Percentiles rank a stretch among this genome's conserved stretches.
Conservation (phyloP, 805 yeast genomes). For the Lachancea meyersii region DNA sequence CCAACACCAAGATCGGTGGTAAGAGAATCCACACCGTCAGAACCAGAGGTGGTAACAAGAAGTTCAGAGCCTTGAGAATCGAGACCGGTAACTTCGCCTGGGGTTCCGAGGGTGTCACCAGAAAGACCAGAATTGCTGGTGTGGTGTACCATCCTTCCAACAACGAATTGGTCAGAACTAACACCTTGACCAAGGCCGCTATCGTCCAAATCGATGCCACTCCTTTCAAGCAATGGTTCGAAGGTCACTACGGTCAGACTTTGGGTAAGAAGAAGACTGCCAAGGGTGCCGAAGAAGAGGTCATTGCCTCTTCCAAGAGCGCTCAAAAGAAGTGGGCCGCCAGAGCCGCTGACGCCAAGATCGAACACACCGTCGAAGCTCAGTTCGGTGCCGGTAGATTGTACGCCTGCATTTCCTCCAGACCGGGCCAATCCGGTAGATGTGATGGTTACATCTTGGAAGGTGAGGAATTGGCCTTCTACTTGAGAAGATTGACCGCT, state of each 20-base stretch:
- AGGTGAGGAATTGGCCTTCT: conserved; percentile 99
- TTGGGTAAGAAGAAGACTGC: conserved; percentile 77
- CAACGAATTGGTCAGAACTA: conserved; percentile 99
- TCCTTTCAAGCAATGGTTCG: conserved; percentile 99
- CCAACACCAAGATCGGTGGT: conserved; percentile 98
- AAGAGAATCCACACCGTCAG: conserved; percentile 99
- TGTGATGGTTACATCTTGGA: conserved; percentile 99
- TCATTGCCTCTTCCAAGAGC: conserved; percentile 62
- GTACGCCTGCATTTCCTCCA: conserved; percentile 96
- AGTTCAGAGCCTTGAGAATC: conserved; percentile 99
- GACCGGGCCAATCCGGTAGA: conserved; percentile 99
- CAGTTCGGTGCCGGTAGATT: conserved; percentile 99
- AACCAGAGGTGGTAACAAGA: conserved; percentile 99
- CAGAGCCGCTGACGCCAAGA: conserved; percentile 77
- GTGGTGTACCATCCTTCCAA: conserved; percentile 99
- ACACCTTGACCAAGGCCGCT: conserved; percentile 98
- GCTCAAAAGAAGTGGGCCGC: conserved; percentile 89
- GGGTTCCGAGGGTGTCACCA: conserved; percentile 98
- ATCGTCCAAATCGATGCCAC: conserved; percentile 99
- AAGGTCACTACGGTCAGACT: conserved; percentile 92
- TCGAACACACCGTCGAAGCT: conserved; percentile 85
- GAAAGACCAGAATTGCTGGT: conserved; percentile 98
- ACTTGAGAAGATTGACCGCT: conserved; percentile 98
- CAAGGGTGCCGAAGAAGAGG: conserved; percentile 48
- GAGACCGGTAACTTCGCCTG: conserved; percentile 99